Evolutionary conservation across 1,284 basidiomycete species (phyloP).

Genomic region (Ustilago shanxiensis): DNA sequence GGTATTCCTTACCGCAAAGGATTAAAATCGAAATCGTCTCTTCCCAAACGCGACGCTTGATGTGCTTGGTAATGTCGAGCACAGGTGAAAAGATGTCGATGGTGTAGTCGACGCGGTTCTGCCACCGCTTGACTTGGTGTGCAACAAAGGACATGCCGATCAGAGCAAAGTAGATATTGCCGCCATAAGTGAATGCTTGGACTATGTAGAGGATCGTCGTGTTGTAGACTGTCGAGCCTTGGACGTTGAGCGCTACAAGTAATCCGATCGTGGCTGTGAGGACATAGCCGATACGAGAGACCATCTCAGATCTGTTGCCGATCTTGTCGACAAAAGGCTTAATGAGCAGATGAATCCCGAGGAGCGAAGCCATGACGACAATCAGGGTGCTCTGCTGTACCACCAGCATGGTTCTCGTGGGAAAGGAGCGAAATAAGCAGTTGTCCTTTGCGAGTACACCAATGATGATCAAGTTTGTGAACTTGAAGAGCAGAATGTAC

Average conservation of each 20-base stretch:
- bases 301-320: constrained; percentile 82
- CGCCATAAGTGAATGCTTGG: constrained; percentile 42
- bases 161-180: constrained; percentile 64
- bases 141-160: constrained; percentile 52
- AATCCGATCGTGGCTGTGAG: constrained; percentile 77
- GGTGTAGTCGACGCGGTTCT: constrained; percentile 81
- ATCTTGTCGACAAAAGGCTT: constrained; percentile 80
- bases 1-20: constrained; percentile 76
- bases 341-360: constrained; percentile 72
- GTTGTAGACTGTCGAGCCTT: constrained; percentile 59
- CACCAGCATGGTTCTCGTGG: constrained; percentile 74
- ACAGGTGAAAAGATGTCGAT: constrained; percentile 84
- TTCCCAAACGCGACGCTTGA: constrained; percentile 83
- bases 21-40: constrained; percentile 80
- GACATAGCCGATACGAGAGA: constrained; percentile 79
- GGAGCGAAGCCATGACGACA: constrained; percentile 76
- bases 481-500: constrained; percentile 74
- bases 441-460: constrained; percentile 78
- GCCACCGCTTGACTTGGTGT: constrained; percentile 72
- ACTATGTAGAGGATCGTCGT: constrained; percentile 63
- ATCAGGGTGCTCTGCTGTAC: constrained; percentile 79
- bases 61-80: constrained; percentile 79
- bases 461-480: constrained; percentile 78
- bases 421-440: constrained; percentile 78
- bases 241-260: constrained; percentile 68